Conservation (phyloP, 306 rosid species). For the Lithocarpus polystachyus region DNA sequence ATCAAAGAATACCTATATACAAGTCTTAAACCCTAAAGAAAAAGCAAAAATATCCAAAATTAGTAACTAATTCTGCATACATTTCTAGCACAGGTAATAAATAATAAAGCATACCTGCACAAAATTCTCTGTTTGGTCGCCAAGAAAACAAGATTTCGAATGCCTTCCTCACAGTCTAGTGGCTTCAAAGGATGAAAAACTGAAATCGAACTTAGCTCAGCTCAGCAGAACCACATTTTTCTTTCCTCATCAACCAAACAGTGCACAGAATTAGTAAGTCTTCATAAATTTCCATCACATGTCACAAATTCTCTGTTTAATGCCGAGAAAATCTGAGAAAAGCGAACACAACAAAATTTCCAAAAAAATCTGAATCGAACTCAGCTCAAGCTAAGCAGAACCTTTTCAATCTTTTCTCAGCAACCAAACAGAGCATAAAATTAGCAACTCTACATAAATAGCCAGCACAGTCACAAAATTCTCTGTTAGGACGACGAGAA, state of each 20-base stretch:
- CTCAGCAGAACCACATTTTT: not conserved
- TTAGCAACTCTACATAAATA: too few relatives aligned
- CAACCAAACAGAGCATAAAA: too few relatives aligned
- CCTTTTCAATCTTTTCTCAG: too few relatives aligned
- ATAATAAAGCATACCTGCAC: not conserved
- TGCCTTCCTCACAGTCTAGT: not conserved
- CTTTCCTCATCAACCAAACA: conserved; percentile 25
- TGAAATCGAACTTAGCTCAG: not conserved
- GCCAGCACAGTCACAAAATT: too few relatives aligned
- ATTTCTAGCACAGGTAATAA: not conserved
- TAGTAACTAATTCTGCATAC: not conserved
- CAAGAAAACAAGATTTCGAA: not conserved
- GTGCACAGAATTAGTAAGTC: not conserved
- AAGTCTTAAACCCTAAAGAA: not conserved
- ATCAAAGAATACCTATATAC: not conserved
- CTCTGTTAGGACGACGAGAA: too few relatives aligned
- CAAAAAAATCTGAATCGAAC: too few relatives aligned
- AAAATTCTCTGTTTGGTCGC: not conserved
- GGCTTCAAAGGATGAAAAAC: not conserved
- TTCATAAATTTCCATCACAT: too few relatives aligned
- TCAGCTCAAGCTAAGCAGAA: too few relatives aligned
- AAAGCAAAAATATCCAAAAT: not conserved
- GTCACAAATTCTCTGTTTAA: too few relatives aligned
- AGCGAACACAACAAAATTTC: too few relatives aligned
- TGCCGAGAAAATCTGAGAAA: too few relatives aligned